These are phyloP conservation scores for Eutrema yunnanense DNA, from an alignment of 345 rosid genomes.

Conservation along the genomic window DNA sequence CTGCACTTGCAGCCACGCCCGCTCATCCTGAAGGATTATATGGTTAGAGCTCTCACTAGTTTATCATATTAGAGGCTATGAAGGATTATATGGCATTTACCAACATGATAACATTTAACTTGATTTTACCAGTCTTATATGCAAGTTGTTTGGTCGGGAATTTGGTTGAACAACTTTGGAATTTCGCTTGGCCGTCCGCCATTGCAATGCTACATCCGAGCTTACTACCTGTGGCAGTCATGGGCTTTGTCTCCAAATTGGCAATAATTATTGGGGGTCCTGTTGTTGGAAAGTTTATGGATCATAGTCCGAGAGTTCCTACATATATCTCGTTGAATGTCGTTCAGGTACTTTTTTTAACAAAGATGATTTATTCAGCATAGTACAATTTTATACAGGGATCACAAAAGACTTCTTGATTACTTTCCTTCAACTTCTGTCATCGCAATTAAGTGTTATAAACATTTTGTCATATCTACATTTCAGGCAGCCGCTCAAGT, in stretches of 20 bases:
- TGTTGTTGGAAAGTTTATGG: constrained; percentile 84
- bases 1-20: constrained; percentile 83
- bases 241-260: constrained; percentile 82
- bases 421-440: constrained; percentile 2
- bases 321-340: constrained; percentile 62
- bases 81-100: neutral
- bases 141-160: constrained; percentile 75
- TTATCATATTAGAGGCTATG: neutral
- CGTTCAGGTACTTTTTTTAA: constrained; percentile 48
- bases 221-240: constrained; percentile 90
- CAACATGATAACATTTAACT: neutral
- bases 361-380: neutral
- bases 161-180: constrained; percentile 91
- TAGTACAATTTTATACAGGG: neutral
- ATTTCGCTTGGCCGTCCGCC: constrained; percentile 94
- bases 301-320: constrained; percentile 80
- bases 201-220: constrained; percentile 90
- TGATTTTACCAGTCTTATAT: constrained; percentile 37
- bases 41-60: constrained; percentile 39
- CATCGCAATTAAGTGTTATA: neutral
- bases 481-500: constrained; percentile 81
- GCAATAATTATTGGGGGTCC: constrained; percentile 78
- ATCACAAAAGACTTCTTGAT: neutral
- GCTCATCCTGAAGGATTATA: constrained; percentile 85
- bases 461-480: neutral